phyloP scores from a whole-genome alignment of 2,329 filamentous ascomycete genomes.

The Colletotrichum higginsianum region DNA sequence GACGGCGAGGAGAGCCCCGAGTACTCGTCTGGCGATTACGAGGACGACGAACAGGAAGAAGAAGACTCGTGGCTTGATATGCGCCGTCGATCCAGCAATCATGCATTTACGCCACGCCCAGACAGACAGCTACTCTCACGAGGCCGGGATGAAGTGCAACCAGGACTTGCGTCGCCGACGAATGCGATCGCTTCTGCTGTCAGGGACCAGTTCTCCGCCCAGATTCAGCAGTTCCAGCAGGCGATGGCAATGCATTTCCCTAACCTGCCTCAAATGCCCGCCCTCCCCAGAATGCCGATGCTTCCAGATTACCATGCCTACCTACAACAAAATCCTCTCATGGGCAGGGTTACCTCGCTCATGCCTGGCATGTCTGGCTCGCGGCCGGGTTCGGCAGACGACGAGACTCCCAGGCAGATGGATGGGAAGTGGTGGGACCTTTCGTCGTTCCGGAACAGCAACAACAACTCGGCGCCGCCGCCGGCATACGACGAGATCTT shows the following conservation, averaged over 20 bases:
- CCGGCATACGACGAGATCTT: constrained; percentile 87
- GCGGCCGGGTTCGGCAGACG: constrained; percentile 64
- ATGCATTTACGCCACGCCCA: constrained; percentile 45
- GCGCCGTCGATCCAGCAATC: constrained; percentile 51
- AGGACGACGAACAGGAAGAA: constrained; percentile 59
- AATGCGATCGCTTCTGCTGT: constrained; percentile 77
- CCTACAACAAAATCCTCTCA: constrained; percentile 71
- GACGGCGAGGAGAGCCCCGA: constrained; percentile 59
- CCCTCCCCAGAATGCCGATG: constrained; percentile 71
- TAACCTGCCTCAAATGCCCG: constrained; percentile 70
- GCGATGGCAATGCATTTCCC: constrained; percentile 74
- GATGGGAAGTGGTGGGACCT: constrained; percentile 79
- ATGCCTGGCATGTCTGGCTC: constrained; percentile 75
- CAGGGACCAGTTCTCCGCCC: constrained; percentile 80
- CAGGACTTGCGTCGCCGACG: constrained; percentile 65
- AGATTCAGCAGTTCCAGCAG: constrained; percentile 84
- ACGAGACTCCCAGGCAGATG: constrained; percentile 58
- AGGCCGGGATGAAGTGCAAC: constrained; percentile 42
- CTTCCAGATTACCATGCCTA: constrained; percentile 82
- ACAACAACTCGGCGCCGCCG: constrained; percentile 67
- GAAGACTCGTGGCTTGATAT: constrained; percentile 57
- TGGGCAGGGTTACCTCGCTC: constrained; percentile 80
- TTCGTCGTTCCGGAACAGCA: constrained; percentile 66
- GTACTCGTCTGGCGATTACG: constrained; percentile 62
- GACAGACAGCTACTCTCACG: constrained; percentile 36